Conservation (phyloP, 2,329 filamentous ascomycete species). For the Venturia nashicola region DNA sequence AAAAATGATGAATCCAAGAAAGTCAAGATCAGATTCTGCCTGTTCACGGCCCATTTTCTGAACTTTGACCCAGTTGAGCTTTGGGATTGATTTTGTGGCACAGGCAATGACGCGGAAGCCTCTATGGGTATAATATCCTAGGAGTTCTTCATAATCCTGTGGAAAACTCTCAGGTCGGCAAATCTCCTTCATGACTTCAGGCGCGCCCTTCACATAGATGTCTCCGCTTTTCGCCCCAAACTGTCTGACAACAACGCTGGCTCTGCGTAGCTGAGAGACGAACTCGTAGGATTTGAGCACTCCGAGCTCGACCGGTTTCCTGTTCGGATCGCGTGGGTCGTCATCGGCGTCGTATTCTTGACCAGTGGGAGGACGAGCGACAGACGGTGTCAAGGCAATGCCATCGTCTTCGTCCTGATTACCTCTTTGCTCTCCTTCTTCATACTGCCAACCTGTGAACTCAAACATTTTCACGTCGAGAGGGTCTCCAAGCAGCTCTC, state of each 20-base stretch:
- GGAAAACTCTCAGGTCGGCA: conserved; percentile 78
- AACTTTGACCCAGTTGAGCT: conserved; percentile 84
- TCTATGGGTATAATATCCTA: conserved; percentile 86
- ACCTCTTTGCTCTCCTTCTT: conserved; percentile 66
- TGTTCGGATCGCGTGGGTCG: conserved; percentile 27
- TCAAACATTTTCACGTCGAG: conserved; percentile 98
- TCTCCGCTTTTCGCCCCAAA: conserved; percentile 76
- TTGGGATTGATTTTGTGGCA: conserved; percentile 76
- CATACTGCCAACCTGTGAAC: conserved; percentile 84
- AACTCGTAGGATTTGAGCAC: conserved; percentile 89
- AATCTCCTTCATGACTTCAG: conserved; percentile 92
- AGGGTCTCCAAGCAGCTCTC: conserved; percentile 82
- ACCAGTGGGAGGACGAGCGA: conserved; percentile 65
- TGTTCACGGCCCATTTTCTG: conserved; percentile 86
- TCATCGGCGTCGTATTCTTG: conserved; percentile 46
- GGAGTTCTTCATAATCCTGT: conserved; percentile 74
- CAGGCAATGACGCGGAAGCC: conserved; percentile 95
- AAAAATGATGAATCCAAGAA: conserved; percentile 94
- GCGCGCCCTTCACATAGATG: conserved; percentile 91
- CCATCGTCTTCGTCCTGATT: conserved; percentile 61
- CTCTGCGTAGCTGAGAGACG: conserved; percentile 78
- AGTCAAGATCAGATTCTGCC: conserved; percentile 72
- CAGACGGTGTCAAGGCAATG: conserved; percentile 67
- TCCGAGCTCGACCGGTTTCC: conserved; percentile 67
- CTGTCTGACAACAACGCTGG: conserved; percentile 82